A percentile compares a stretch with the other conserved stretches of the same genome.
Conservation (phyloP, 2,329 filamentous ascomycete genomes). For the Trichocomaceae sp. region DNA sequence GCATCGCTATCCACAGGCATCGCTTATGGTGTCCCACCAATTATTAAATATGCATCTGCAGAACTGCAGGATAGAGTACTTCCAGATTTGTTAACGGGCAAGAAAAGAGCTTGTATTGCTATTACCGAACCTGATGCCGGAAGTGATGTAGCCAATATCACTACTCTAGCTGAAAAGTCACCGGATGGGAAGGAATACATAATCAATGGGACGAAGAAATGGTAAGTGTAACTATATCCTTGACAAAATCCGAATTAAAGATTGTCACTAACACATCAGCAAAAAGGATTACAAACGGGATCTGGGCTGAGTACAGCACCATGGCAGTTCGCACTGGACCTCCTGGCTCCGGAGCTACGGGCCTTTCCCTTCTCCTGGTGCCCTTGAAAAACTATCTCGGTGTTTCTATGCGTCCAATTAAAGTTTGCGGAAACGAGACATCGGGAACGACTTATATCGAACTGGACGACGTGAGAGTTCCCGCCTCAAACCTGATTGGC, state of each 20-base stretch:
- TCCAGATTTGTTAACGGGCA: slow-evolving; percentile 60
- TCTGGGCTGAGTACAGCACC: slow-evolving; percentile 60
- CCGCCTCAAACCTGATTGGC: slow-evolving; percentile 63
- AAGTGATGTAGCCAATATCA: slow-evolving; percentile 66
- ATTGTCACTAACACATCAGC: not conserved
- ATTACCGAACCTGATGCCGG: slow-evolving; percentile 73
- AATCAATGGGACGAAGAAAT: slow-evolving; percentile 71
- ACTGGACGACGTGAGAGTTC: slow-evolving; percentile 67
- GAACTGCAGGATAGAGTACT: slow-evolving; percentile 60
- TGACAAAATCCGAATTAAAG: not conserved
- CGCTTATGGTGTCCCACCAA: slow-evolving; percentile 64
- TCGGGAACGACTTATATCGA: slow-evolving; percentile 68
- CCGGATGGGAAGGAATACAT: slow-evolving; percentile 61
- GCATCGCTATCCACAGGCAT: slow-evolving; percentile 64
- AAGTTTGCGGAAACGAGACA: slow-evolving; percentile 57
- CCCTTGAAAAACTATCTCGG: slow-evolving; percentile 62
- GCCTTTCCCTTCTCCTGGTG: slow-evolving; percentile 62
- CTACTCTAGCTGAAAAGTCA: slow-evolving; percentile 58
- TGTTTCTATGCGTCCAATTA: slow-evolving; percentile 61
- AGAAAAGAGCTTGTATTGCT: slow-evolving; percentile 65
- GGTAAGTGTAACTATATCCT: slow-evolving; percentile 34
- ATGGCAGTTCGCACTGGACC: slow-evolving; percentile 67
- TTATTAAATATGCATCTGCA: slow-evolving; percentile 60
- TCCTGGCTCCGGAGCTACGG: slow-evolving; percentile 51
- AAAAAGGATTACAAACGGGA: slow-evolving; percentile 61